These are phyloP conservation scores for Tulasnella sp. DNA, from an alignment of 768 basidiomycete species.

Conservation along the genomic window DNA sequence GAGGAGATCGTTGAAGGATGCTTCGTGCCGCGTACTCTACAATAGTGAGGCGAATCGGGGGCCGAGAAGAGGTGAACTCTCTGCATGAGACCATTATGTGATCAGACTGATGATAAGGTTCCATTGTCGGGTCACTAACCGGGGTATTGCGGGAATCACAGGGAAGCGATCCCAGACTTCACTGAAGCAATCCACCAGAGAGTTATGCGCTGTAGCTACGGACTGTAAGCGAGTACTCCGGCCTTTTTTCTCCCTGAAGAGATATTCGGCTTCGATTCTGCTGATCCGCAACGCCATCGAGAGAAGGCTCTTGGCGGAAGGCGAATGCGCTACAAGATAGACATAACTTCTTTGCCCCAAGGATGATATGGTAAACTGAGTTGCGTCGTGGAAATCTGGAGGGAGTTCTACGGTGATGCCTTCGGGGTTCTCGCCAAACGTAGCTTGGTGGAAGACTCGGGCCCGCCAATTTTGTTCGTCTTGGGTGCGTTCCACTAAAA, in stretches of 20 bases:
- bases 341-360: slow-evolving; percentile 44
- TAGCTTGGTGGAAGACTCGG: slow-evolving; percentile 53
- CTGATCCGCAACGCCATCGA: slow-evolving; percentile 54
- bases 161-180: slow-evolving; percentile 27
- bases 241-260: slow-evolving; percentile 46
- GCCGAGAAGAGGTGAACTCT: slow-evolving; percentile 34
- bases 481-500: slow-evolving; percentile 37
- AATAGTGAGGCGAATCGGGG: slow-evolving; percentile 34
- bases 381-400: slow-evolving; percentile 28
- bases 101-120: background rate
- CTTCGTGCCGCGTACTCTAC: slow-evolving; percentile 31
- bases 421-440: slow-evolving; percentile 50
- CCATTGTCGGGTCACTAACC: background rate
- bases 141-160: slow-evolving; percentile 8
- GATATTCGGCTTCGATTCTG: slow-evolving; percentile 53
- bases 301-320: slow-evolving; percentile 36
- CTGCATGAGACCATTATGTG: slow-evolving; percentile 29
- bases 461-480: slow-evolving; percentile 28
- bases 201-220: background rate
- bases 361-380: slow-evolving; percentile 43
- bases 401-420: slow-evolving; percentile 40
- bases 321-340: slow-evolving; percentile 46
- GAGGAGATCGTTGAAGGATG: slow-evolving; percentile 36
- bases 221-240: no score
- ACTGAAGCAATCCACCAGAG: slow-evolving; percentile 14